Evolutionary conservation across 2,329 filamentous ascomycete species (phyloP), one percentile per base, ranked within the genome.

Genomic region (Bipolaris gigantea): DNA sequence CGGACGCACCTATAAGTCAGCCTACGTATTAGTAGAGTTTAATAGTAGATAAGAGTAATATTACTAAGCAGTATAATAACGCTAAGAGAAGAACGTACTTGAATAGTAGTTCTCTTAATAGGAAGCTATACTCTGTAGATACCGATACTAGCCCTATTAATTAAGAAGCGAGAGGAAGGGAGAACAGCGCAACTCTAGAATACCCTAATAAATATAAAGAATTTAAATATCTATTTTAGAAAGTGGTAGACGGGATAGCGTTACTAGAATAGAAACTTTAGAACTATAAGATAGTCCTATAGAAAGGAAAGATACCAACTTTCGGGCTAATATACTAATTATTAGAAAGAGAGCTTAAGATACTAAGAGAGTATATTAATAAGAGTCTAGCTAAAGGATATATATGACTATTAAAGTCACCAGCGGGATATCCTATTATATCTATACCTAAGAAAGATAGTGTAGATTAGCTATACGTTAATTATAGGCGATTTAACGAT

Each of bases 371-470:
- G 19, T 8, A 25, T 41, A 41, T 41, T 27, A 27, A 30, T 8
- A 41, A 25, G 19, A 13, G 30, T 41, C 19, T n/a, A n/a, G n/a
- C n/a, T n/a, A n/a, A n/a, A n/a, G n/a, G n/a, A n/a, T n/a, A n/a
- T 25, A 25, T 13, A 13, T n/a, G n/a, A n/a, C n/a, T n/a, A n/a
- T n/a, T n/a, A n/a, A n/a, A n/a, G n/a, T 8, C 30, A n/a, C 39
- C 30, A 41, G 19, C 13, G 10, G 4, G 3, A n/a, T 41, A 33
- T 10, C 15, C 4, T 10, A 4, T 32, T 13, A 2, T 32, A 33
- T 25, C 18, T 35, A 34, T 48, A 44, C 21, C 35, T 39, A 44
- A 46, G 30, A 48, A 51, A 13, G 34, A 44, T 16, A 55, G 30
- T 1, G 15, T 4, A 27, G 13, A 30, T 44, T 15, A 32, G 34